A percentile compares a stretch with the other conserved stretches of the same genome.
These are phyloP conservation scores for Stephania japonica DNA, from an alignment of 164 flowering plant genomes.

Conservation along the genomic window DNA sequence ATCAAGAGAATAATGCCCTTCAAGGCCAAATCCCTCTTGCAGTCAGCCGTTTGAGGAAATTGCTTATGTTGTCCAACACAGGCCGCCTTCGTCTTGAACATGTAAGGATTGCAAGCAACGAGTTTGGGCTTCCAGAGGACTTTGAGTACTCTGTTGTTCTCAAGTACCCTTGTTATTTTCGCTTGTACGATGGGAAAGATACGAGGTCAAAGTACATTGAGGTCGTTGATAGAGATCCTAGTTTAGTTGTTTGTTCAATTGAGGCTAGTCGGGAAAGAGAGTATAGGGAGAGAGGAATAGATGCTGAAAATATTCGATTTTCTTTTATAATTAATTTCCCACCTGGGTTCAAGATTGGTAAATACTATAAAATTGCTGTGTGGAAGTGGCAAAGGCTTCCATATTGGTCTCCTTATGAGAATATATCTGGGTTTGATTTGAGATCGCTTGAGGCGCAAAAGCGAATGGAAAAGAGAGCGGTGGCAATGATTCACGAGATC, in stretches of 20 bases:
- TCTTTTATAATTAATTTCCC: conserved; percentile 82
- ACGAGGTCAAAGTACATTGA: conserved; percentile 80
- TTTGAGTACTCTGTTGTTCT: conserved; percentile 72
- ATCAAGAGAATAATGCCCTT: conserved; percentile 58
- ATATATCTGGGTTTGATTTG: conserved; percentile 75
- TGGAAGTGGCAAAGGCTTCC: conserved; percentile 98
- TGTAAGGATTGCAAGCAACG: conserved; percentile 62
- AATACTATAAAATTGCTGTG: conserved; percentile 79
- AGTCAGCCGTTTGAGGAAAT: conserved; percentile 56
- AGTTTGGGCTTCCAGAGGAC: conserved; percentile 89
- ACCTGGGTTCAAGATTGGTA: conserved; percentile 86
- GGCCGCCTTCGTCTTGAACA: conserved; percentile 74
- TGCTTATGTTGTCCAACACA: conserved; percentile 67
- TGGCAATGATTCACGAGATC: conserved; percentile 85
- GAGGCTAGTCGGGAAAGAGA: conserved; percentile 76
- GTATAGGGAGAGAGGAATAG: conserved; percentile 73
- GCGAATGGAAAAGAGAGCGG: conserved; percentile 91
- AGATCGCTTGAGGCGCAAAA: conserved; percentile 85
- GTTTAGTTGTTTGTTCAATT: conserved; percentile 57
- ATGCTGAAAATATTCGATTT: conserved; percentile 74
- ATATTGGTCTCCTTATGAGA: conserved; percentile 97
- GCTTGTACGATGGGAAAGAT: conserved; percentile 62
- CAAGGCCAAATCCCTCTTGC: conserved; percentile 60
- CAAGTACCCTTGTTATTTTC: conserved; percentile 56
- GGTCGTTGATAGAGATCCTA: conserved; percentile 55